Evolutionary conservation across 345 rosid genomes (phyloP).

Genomic region (Citrus mangshanensis): DNA sequence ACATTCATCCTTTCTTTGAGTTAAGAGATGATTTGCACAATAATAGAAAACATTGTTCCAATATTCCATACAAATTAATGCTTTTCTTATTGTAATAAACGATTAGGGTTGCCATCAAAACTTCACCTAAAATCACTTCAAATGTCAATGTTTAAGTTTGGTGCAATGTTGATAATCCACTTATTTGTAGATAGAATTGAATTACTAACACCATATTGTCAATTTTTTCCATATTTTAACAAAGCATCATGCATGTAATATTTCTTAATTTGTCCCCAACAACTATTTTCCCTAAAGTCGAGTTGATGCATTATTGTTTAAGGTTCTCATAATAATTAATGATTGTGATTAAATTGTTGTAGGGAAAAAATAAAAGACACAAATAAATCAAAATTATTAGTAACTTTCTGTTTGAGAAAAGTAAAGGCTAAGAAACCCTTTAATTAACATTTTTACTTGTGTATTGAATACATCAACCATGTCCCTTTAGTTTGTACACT

Average conservation of each 20-base stretch:
- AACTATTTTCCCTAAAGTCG: constrained; percentile 1
- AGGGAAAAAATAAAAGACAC: background rate
- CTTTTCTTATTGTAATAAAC: background rate
- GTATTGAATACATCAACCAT: background rate
- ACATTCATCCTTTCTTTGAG: too few species aligned
- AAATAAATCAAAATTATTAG: constrained; percentile 6
- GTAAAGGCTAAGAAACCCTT: constrained; percentile 39
- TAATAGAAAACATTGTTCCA: too few species aligned
- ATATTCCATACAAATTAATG: too few species aligned
- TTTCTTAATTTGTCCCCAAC: constrained; percentile 26
- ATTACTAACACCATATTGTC: background rate
- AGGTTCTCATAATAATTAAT: constrained; percentile 19
- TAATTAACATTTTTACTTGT: background rate
- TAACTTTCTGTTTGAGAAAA: constrained; percentile 48
- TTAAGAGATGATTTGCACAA: too few species aligned
- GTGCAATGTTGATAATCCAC: constrained; percentile 6
- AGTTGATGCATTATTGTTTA: constrained; percentile 19
- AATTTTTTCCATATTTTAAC: background rate
- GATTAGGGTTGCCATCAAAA: background rate
- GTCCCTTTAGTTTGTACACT: background rate
- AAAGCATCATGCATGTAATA: constrained; percentile 1
- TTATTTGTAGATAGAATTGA: background rate
- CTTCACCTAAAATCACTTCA: constrained; percentile 14
- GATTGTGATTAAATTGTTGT: background rate
- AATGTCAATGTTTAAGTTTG: constrained; percentile 31